A percentile compares a stretch with the other conserved stretches of the same genome.
Evolutionary conservation across 2,329 filamentous ascomycete genomes (phyloP).

Genomic region (Pyrenophora seminiperda): DNA sequence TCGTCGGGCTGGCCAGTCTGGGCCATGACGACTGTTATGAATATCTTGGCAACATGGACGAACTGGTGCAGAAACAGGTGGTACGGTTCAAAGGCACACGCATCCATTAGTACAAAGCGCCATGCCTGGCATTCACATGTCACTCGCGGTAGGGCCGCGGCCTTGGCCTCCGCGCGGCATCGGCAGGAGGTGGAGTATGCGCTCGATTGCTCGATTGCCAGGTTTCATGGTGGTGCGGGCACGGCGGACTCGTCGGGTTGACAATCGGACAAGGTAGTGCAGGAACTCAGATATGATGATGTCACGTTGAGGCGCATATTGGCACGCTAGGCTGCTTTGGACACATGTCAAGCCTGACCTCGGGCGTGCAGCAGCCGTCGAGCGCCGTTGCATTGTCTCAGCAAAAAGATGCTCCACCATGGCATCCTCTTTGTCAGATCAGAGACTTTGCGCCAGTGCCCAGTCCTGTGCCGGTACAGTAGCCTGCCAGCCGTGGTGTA

Average conservation of each 20-base stretch:
- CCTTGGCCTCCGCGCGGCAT: not conserved
- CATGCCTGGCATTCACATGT: conserved; percentile 9
- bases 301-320: conserved; percentile 29
- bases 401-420: conserved; percentile 11
- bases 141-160: conserved; percentile 1
- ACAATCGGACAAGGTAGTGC: no score
- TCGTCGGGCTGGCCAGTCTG: conserved; percentile 23
- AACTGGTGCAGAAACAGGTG: not conserved
- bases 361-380: conserved; percentile 3
- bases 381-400: conserved; percentile 2
- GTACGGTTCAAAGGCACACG: not conserved
- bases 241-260: not conserved
- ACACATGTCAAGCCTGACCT: conserved; percentile 12
- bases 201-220: conserved; percentile 1
- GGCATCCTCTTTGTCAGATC: conserved; percentile 1
- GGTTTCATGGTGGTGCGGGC: not conserved
- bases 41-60: conserved; percentile 21
- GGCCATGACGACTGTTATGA: conserved; percentile 28
- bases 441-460: not conserved
- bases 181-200: not conserved
- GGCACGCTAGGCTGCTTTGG: conserved; percentile 18
- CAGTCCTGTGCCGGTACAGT: conserved; percentile 20
- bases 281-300: conserved; percentile 31
- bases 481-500: conserved; percentile 23
- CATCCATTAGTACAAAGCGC: conserved; percentile 9